Percentiles rank a stretch among this genome's conserved stretches.
Evolutionary conservation across 495 filamentous ascomycete genomes (phyloP).

Genomic region (Venustampulla echinocandica): DNA sequence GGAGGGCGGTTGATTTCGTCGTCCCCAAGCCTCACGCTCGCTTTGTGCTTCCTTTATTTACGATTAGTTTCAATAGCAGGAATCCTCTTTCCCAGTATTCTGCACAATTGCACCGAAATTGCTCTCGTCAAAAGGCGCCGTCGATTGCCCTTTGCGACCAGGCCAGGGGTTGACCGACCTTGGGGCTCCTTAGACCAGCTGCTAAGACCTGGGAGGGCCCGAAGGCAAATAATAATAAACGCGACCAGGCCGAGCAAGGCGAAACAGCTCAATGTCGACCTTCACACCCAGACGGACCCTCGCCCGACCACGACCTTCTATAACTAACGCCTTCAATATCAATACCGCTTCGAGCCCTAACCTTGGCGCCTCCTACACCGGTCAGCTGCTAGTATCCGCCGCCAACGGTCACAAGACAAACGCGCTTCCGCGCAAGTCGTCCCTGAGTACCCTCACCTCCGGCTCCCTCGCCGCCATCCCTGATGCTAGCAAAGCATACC

Average conservation of each 20-base stretch:
- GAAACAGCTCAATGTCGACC: slow-evolving; percentile 8
- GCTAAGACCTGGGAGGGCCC: neutral
- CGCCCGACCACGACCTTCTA: slow-evolving; percentile 32
- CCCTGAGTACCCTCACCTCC: slow-evolving; percentile 54
- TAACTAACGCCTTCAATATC: slow-evolving; percentile 35
- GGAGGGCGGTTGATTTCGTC: too few species aligned
- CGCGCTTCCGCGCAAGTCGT: slow-evolving; percentile 54
- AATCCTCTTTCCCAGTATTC: too few species aligned
- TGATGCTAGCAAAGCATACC: slow-evolving; percentile 53
- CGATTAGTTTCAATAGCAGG: too few species aligned
- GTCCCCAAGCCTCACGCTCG: too few species aligned
- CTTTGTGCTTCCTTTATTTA: too few species aligned
- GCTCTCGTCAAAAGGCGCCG: neutral
- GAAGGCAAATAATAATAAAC: slow-evolving; percentile 1
- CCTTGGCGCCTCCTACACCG: slow-evolving; percentile 40
- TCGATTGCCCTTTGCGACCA: neutral
- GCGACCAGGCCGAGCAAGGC: too few species aligned
- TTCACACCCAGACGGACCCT: slow-evolving; percentile 36
- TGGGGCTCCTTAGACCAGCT: too few species aligned
- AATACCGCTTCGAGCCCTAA: slow-evolving; percentile 54
- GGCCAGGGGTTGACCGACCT: neutral
- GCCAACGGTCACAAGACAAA: slow-evolving; percentile 29
- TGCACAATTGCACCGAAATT: neutral
- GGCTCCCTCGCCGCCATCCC: slow-evolving; percentile 49
- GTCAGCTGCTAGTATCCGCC: slow-evolving; percentile 20